Conservation (phyloP, 2,329 filamentous ascomycete genomes). For the Aspergillus persii region DNA sequence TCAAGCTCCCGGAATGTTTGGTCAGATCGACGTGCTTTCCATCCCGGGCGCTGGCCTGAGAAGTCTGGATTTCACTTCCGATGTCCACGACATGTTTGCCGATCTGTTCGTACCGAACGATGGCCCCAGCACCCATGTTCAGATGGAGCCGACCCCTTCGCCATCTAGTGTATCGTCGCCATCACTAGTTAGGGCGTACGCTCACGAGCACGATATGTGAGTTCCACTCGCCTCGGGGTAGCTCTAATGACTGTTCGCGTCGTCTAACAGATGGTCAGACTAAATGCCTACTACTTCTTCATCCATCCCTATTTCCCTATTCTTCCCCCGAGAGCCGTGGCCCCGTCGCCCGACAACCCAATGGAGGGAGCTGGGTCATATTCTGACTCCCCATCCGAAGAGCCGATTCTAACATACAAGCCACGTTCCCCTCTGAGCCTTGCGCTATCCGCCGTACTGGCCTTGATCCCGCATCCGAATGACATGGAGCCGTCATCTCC, state of each 20-base stretch:
- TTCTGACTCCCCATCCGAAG: slow-evolving; percentile 29
- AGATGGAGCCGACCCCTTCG: slow-evolving; percentile 29
- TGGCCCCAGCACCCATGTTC: slow-evolving; percentile 22
- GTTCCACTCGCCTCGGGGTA: slow-evolving; percentile 9
- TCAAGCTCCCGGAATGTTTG: slow-evolving; percentile 35
- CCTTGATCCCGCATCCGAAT: slow-evolving; percentile 42
- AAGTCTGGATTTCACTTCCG: slow-evolving; percentile 37
- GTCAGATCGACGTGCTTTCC: slow-evolving; percentile 41
- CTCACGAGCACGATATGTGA: slow-evolving; percentile 42
- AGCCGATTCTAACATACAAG: slow-evolving; percentile 33
- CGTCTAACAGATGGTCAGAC: slow-evolving; percentile 28
- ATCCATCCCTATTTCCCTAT: slow-evolving; percentile 48
- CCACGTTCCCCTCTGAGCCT: slow-evolving; percentile 44
- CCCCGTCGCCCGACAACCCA: slow-evolving; percentile 32
- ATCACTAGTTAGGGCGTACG: slow-evolving; percentile 39
- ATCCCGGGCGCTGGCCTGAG: slow-evolving; percentile 41
- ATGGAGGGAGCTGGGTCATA: slow-evolving; percentile 32
- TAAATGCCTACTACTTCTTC: slow-evolving; percentile 48
- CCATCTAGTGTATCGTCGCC: slow-evolving; percentile 25
- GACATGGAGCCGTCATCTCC: slow-evolving; percentile 37
- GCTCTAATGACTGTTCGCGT: neutral
- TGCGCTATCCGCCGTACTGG: slow-evolving; percentile 44
- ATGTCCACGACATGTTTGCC: slow-evolving; percentile 40
- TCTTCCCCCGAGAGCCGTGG: slow-evolving; percentile 37
- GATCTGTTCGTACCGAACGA: slow-evolving; percentile 31